Evolutionary conservation across 2,329 filamentous ascomycete species (phyloP).

Genomic region (Botryotinia narcissicola): DNA sequence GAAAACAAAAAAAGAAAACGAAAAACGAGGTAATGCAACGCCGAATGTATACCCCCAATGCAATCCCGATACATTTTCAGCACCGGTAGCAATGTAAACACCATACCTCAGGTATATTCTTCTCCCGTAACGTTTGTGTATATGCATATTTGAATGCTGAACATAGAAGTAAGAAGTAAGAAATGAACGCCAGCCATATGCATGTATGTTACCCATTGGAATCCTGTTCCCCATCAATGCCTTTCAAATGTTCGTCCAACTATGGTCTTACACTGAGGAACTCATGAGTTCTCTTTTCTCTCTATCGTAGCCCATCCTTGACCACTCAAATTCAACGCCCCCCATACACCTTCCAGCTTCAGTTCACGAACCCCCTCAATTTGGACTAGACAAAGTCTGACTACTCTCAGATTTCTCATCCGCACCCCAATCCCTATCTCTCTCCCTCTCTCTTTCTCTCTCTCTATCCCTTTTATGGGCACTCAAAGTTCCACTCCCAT

Average conservation of each 20-base stretch:
- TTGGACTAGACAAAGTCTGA: slow-evolving; percentile 20
- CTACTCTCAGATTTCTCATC: slow-evolving; percentile 19
- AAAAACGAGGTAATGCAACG: background rate
- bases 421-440: slow-evolving; percentile 9
- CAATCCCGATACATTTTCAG: background rate
- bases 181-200: slow-evolving; percentile 12
- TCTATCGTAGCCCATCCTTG: background rate
- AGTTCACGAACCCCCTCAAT: background rate
- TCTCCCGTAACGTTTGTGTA: background rate
- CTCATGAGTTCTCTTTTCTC: background rate
- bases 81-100: background rate
- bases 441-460: slow-evolving; percentile 1
- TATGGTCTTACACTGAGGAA: slow-evolving; percentile 10
- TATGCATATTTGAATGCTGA: background rate
- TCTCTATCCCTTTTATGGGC: slow-evolving; percentile 7
- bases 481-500: background rate
- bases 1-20: too few relatives aligned
- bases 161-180: background rate
- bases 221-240: slow-evolving; percentile 6
- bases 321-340: background rate
- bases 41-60: background rate
- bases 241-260: background rate
- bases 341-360: background rate
- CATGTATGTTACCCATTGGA: background rate
- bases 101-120: background rate